Evolutionary conservation across 352 stramenopile genomes (phyloP).

Genomic region (Phytophthora gonapodyides): DNA sequence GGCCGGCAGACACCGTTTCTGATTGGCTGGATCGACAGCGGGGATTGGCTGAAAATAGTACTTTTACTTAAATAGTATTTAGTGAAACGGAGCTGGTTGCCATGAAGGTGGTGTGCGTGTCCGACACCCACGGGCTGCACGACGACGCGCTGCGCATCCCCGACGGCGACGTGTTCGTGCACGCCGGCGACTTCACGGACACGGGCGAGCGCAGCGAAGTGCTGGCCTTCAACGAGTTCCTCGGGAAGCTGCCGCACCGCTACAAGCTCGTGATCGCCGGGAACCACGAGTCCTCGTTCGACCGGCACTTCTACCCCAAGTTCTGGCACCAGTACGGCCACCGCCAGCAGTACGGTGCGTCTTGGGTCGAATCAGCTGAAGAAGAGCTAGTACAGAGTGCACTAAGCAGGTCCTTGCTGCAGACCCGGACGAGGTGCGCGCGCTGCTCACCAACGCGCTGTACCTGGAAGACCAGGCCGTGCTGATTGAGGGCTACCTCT

Average conservation of each 20-base stretch:
- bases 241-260: constrained; percentile 65
- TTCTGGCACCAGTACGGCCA: constrained; percentile 82
- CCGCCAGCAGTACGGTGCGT: constrained; percentile 52
- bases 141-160: constrained; percentile 70
- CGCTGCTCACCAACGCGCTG: constrained; percentile 73
- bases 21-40: not conserved
- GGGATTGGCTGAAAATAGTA: too few species aligned
- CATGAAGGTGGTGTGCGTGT: constrained; percentile 77
- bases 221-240: constrained; percentile 72
- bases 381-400: too few species aligned
- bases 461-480: constrained; percentile 82
- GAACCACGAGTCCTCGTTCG: constrained; percentile 87
- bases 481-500: constrained; percentile 71
- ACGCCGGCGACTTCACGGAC: constrained; percentile 91
- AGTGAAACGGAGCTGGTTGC: not conserved
- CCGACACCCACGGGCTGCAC: constrained; percentile 78
- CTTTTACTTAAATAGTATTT: too few species aligned
- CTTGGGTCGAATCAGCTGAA: too few species aligned
- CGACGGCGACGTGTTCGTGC: constrained; percentile 84
- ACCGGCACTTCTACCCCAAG: constrained; percentile 64
- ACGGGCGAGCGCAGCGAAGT: constrained; percentile 67
- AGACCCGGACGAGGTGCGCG: constrained; percentile 70
- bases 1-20: too few species aligned
- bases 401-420: not conserved
- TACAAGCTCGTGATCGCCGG: constrained; percentile 83